Evolutionary conservation across 768 basidiomycete genomes (phyloP).

Genomic region (Hericium erinaceus): DNA sequence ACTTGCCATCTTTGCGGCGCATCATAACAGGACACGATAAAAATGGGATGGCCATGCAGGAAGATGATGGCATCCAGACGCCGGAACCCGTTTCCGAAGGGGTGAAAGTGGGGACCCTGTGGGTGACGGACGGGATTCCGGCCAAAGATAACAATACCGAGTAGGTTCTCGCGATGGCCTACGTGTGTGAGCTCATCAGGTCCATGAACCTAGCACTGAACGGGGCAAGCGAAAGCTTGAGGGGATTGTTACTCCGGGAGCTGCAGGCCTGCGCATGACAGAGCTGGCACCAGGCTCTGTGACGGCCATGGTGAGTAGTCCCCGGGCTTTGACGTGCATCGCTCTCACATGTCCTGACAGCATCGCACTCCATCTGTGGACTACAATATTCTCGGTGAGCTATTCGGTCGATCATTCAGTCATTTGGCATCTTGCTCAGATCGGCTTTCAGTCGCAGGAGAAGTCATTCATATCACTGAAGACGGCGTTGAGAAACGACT

Average conservation of each 20-base stretch:
- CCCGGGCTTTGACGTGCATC: conserved; percentile 21
- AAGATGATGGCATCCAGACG: too few species aligned
- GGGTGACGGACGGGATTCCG: conserved; percentile 43
- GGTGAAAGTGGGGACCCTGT: conserved; percentile 19
- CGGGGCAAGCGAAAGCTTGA: conserved; percentile 19
- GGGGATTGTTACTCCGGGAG: conserved; percentile 33
- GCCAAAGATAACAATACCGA: conserved; percentile 44
- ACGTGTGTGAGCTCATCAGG: conserved; percentile 22
- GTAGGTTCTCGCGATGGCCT: conserved; percentile 19
- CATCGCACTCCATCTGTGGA: conserved; percentile 48
- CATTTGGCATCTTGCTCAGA: neutral
- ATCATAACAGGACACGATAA: too few species aligned
- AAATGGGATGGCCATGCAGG: too few species aligned
- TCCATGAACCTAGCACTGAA: too few species aligned
- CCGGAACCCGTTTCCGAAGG: neutral
- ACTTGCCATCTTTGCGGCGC: too few species aligned
- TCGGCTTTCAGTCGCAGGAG: conserved; percentile 39
- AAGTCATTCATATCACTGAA: conserved; percentile 45
- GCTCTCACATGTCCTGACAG: conserved; percentile 11
- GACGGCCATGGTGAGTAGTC: conserved; percentile 36
- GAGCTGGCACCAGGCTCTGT: conserved; percentile 44
- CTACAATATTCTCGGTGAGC: conserved; percentile 48
- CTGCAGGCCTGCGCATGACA: conserved; percentile 41
- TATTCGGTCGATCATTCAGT: neutral
- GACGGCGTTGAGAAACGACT: conserved; percentile 45